Evolutionary conservation across 1,284 basidiomycete species (phyloP).

Genomic region (Phenoliferia sp.): DNA sequence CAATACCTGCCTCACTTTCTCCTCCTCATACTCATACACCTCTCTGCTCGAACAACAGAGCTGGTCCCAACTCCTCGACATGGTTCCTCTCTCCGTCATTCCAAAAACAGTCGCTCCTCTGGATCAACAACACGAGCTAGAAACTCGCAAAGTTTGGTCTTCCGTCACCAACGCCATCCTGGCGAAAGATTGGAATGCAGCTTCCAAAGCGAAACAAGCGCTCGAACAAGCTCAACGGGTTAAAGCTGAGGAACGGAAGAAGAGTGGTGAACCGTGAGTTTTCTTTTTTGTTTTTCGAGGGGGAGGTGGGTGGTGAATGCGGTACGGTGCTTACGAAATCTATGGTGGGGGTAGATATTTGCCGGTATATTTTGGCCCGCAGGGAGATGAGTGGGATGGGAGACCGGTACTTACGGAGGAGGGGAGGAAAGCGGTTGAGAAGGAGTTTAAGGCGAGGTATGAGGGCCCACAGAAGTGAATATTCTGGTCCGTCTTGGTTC

Average conservation of each 20-base stretch:
- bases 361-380: slow-evolving; percentile 69
- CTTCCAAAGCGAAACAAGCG: slow-evolving; percentile 75
- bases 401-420: slow-evolving; percentile 62
- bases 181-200: slow-evolving; percentile 71
- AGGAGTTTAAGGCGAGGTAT: slow-evolving; percentile 33
- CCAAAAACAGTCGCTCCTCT: slow-evolving; percentile 81
- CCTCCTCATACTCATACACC: slow-evolving; percentile 31
- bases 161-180: slow-evolving; percentile 69
- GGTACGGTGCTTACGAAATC: background rate
- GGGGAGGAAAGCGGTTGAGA: slow-evolving; percentile 41
- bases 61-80: slow-evolving; percentile 58
- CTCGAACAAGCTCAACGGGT: slow-evolving; percentile 91
- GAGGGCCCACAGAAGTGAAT: background rate
- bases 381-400: slow-evolving; percentile 55
- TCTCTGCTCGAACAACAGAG: slow-evolving; percentile 30
- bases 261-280: slow-evolving; percentile 68
- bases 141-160: slow-evolving; percentile 86
- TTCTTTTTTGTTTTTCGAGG: slow-evolving; percentile 35
- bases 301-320: background rate
- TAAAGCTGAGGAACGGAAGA: slow-evolving; percentile 73
- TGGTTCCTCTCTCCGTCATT: slow-evolving; percentile 66
- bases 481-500: too few relatives aligned
- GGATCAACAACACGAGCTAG: slow-evolving; percentile 67
- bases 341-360: slow-evolving; percentile 57
- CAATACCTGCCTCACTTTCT: too few relatives aligned